Conservation (phyloP, 1,284 basidiomycete genomes). For the Cystobasidiaceae sp. region DNA sequence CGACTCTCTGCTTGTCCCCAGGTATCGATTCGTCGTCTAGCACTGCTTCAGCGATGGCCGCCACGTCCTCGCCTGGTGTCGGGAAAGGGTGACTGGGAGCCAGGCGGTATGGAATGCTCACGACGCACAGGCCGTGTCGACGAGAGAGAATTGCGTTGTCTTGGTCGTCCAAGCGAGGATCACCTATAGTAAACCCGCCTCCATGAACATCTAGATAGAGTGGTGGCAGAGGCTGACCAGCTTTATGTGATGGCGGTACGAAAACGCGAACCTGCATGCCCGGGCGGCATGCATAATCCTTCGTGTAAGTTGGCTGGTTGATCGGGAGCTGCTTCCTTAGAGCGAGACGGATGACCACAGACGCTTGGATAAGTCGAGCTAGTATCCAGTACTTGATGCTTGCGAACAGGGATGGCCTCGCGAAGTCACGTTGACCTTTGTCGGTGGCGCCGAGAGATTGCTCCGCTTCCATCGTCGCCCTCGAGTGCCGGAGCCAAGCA, state of each 20-base stretch:
- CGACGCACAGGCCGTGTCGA: constrained; percentile 23
- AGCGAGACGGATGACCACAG: neutral
- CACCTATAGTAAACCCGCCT: constrained; percentile 15
- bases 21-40: constrained; percentile 5
- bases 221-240: neutral
- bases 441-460: neutral
- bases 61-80: constrained; percentile 10
- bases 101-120: constrained; percentile 15
- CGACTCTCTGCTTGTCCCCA: constrained; percentile 17
- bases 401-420: neutral
- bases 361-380: constrained; percentile 2
- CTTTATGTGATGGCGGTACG: constrained; percentile 1
- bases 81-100: constrained; percentile 13
- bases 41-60: constrained; percentile 3
- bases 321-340: constrained; percentile 1
- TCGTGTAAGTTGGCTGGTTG: constrained; percentile 10
- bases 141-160: constrained; percentile 15
- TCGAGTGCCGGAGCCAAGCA: too few relatives aligned
- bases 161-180: neutral
- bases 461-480: constrained; percentile 5
- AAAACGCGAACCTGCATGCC: constrained; percentile 2
- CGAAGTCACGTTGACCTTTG: neutral
- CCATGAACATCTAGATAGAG: constrained; percentile 25
- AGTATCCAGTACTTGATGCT: constrained; percentile 17
- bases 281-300: constrained; percentile 5